Evolutionary conservation across 768 basidiomycete genomes (phyloP).

Genomic region (Suillus spraguei): DNA sequence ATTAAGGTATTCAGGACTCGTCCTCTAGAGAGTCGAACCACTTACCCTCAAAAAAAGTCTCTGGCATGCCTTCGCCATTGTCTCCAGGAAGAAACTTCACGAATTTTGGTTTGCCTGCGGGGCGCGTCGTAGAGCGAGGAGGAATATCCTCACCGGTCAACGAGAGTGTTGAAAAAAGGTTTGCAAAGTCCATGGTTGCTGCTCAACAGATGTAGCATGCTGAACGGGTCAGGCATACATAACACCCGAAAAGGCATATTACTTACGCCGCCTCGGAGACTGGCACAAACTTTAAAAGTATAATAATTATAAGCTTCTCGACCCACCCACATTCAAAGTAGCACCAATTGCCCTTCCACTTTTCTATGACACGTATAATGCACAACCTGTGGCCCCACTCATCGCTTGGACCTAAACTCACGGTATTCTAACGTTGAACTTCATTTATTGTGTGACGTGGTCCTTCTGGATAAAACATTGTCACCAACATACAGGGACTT

Average conservation of each 20-base stretch:
- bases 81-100: slow-evolving; percentile 30
- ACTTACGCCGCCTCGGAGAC: neutral
- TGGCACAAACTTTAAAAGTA: neutral
- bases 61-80: slow-evolving; percentile 27
- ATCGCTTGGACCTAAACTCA: too few relatives aligned
- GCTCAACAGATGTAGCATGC: neutral
- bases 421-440: neutral
- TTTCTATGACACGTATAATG: neutral
- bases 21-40: neutral
- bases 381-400: neutral
- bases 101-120: slow-evolving; percentile 5
- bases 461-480: neutral
- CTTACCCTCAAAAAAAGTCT: slow-evolving; percentile 30
- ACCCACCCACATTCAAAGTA: neutral
- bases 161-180: neutral
- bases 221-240: neutral
- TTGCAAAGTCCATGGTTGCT: slow-evolving; percentile 2
- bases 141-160: neutral
- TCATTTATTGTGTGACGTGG: neutral
- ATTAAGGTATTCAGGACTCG: slow-evolving; percentile 15
- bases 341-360: neutral
- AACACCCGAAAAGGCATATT: neutral
- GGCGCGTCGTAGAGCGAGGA: neutral
- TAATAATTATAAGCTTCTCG: neutral
- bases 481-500: neutral